phyloP scores from a whole-genome alignment of 441 rosid species.

The Macaranga tanarius region DNA sequence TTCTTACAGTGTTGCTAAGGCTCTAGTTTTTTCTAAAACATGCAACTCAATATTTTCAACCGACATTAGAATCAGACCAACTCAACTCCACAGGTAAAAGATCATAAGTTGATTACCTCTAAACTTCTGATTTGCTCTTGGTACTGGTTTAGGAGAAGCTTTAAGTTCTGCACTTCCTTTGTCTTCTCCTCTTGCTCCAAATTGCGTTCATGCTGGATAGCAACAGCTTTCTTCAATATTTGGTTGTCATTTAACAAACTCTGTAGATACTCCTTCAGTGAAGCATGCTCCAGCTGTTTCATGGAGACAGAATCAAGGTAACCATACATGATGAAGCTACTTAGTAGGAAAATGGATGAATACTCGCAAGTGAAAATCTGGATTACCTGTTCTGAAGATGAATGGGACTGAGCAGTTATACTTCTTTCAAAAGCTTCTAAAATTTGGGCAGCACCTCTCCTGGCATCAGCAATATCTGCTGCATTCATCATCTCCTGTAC shows the following conservation, averaged over 20 bases:
- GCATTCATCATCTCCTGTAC: constrained; percentile 50
- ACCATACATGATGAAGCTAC: background rate
- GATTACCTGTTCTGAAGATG: constrained; percentile 40
- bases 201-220: constrained; percentile 48
- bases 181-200: constrained; percentile 45
- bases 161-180: constrained; percentile 44
- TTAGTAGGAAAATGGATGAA: background rate
- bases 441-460: constrained; percentile 37
- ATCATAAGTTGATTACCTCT: background rate
- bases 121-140: constrained; percentile 43
- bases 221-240: constrained; percentile 47
- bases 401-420: constrained; percentile 27
- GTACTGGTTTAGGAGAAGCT: constrained; percentile 40
- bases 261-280: constrained; percentile 39
- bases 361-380: background rate
- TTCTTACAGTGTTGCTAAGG: background rate
- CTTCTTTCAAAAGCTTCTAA: constrained; percentile 44
- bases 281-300: constrained; percentile 39
- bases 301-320: background rate
- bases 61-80: background rate
- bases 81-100: background rate
- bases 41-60: background rate
- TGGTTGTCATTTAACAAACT: constrained; percentile 48
- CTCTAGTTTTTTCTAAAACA: background rate
- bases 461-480: constrained; percentile 42